Percentiles rank a stretch among this genome's conserved stretches.
Conservation (phyloP, 768 basidiomycete species). For the Clitopilus passeckerianus region DNA sequence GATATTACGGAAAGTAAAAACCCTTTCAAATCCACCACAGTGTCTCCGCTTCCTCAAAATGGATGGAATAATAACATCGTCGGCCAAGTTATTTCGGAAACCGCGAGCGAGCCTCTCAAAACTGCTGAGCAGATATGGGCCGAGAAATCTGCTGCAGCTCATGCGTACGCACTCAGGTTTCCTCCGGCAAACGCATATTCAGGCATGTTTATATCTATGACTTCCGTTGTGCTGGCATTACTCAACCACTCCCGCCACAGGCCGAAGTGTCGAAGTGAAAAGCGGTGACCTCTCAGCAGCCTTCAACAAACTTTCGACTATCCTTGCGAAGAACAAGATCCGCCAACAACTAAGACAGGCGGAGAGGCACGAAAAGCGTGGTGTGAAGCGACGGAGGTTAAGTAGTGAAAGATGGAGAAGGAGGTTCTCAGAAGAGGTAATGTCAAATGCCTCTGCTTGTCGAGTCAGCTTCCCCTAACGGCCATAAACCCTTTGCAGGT, state of each 20-base stretch:
- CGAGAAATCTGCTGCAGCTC: constrained; percentile 19
- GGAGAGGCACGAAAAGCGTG: constrained; percentile 78
- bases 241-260: constrained; percentile 26
- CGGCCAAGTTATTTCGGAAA: neutral
- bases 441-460: constrained; percentile 15
- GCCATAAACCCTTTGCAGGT: constrained; percentile 44
- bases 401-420: constrained; percentile 75
- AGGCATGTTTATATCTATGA: constrained; percentile 23
- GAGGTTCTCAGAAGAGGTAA: constrained; percentile 77
- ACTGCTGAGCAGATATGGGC: constrained; percentile 34
- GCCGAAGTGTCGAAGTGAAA: constrained; percentile 52
- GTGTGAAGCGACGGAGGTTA: constrained; percentile 70
- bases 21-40: neutral
- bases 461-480: constrained; percentile 8
- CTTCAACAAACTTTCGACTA: constrained; percentile 42
- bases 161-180: constrained; percentile 12
- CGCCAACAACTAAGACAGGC: constrained; percentile 39
- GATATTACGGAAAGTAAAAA: neutral
- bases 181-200: constrained; percentile 49
- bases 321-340: constrained; percentile 54
- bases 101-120: constrained; percentile 12
- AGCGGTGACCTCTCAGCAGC: constrained; percentile 40
- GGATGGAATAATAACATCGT: neutral
- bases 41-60: neutral
- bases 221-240: constrained; percentile 1